phyloP scores from a whole-genome alignment of 2,329 filamentous ascomycete species.

The Colletotrichum cereale region DNA sequence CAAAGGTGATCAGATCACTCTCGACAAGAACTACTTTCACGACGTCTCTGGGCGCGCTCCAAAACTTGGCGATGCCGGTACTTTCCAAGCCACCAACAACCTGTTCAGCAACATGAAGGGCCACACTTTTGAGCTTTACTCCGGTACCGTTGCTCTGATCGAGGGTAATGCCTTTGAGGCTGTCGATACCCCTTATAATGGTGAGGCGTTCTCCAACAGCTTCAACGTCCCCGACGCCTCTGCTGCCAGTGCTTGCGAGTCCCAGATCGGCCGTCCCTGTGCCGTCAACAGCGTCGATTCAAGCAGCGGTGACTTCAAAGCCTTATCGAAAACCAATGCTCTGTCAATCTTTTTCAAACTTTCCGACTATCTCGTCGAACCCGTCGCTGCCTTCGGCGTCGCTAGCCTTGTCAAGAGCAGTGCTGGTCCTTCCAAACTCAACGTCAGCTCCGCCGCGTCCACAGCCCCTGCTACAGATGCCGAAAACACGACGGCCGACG shows the following conservation, averaged over 20 bases:
- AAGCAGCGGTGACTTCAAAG: slow-evolving; percentile 43
- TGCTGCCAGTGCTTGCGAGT: slow-evolving; percentile 29
- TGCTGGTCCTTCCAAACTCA: slow-evolving; percentile 46
- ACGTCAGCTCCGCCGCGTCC: slow-evolving; percentile 22
- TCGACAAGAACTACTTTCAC: slow-evolving; percentile 49
- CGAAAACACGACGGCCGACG: background rate
- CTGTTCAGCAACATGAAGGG: slow-evolving; percentile 47
- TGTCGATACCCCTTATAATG: slow-evolving; percentile 50
- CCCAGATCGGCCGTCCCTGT: slow-evolving; percentile 30
- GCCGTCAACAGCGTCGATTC: slow-evolving; percentile 31
- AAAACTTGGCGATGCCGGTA: slow-evolving; percentile 47
- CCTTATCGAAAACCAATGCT: slow-evolving; percentile 41
- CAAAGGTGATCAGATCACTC: slow-evolving; percentile 52
- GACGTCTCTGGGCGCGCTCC: slow-evolving; percentile 47
- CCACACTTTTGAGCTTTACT: slow-evolving; percentile 66
- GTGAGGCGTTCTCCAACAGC: slow-evolving; percentile 42
- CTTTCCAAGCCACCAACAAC: slow-evolving; percentile 48
- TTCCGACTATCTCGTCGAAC: slow-evolving; percentile 44
- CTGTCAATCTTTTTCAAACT: slow-evolving; percentile 39
- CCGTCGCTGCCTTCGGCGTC: slow-evolving; percentile 45
- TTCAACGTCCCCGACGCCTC: slow-evolving; percentile 44
- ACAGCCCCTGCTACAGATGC: slow-evolving; percentile 6
- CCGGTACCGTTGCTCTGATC: slow-evolving; percentile 44
- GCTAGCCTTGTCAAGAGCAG: slow-evolving; percentile 43
- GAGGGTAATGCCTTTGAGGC: slow-evolving; percentile 47